Evolutionary conservation across 305 asterid genomes (phyloP).

Genomic region (Fraxinus ornus): DNA sequence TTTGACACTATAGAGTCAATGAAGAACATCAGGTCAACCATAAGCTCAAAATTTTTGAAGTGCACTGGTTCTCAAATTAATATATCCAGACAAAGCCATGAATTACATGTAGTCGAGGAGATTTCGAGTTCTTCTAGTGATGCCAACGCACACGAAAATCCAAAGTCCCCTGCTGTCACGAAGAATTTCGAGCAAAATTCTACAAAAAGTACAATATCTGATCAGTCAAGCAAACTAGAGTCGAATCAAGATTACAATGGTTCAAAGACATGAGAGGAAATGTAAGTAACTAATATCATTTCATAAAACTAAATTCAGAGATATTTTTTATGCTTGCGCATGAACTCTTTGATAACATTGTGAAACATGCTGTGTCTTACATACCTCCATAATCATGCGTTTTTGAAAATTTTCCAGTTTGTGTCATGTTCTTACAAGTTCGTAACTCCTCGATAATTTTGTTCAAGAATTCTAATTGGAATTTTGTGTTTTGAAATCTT

Average conservation of each 20-base stretch:
- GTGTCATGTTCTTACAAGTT: neutral
- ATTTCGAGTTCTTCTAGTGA: neutral
- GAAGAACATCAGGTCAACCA: too few relatives aligned
- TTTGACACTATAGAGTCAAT: too few relatives aligned
- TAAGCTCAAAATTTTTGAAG: too few relatives aligned
- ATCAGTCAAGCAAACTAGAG: constrained; percentile 21
- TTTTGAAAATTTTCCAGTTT: neutral
- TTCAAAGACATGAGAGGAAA: constrained; percentile 5
- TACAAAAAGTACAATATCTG: constrained; percentile 10
- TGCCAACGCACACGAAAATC: neutral
- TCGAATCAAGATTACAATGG: constrained; percentile 8
- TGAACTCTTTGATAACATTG: neutral
- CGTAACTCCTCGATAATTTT: neutral
- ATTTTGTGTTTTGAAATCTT: neutral
- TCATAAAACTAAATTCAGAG: neutral
- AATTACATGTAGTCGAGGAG: neutral
- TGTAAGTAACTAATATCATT: constrained; percentile 20
- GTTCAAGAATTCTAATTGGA: neutral
- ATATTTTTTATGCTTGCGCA: neutral
- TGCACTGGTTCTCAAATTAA: too few relatives aligned
- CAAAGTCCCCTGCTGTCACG: neutral
- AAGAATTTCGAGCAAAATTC: constrained; percentile 14
- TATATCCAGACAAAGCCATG: constrained; percentile 8
- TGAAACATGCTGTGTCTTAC: neutral
- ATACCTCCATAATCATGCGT: neutral